Conservation (phyloP, 2,329 filamentous ascomycete species). For the Claviceps maximensis region DNA sequence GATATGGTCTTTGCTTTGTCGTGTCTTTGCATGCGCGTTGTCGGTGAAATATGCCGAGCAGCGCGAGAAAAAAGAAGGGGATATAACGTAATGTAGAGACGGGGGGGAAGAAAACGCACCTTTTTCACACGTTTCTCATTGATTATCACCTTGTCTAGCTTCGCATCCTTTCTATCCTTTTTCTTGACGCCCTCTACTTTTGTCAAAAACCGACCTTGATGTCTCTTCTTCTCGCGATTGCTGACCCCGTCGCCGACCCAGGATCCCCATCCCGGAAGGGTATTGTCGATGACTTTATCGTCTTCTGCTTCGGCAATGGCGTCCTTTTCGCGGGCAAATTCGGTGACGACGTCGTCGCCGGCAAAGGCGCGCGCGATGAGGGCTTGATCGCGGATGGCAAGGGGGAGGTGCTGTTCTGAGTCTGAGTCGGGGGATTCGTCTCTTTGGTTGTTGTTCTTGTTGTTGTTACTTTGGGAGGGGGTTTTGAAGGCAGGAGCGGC, state of each 20-base stretch:
- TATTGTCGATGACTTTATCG: constrained; percentile 68
- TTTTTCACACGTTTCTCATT: constrained; percentile 86
- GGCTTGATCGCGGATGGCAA: constrained; percentile 47
- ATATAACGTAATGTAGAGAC: not conserved
- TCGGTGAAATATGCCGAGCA: too few species aligned
- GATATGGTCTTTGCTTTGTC: too few species aligned
- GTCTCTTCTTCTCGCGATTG: constrained; percentile 51
- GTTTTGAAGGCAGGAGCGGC: too few species aligned
- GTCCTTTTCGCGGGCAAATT: constrained; percentile 72
- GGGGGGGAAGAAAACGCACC: constrained; percentile 32
- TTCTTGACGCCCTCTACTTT: constrained; percentile 62
- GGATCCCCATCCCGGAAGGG: constrained; percentile 86
- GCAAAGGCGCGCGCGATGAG: constrained; percentile 78
- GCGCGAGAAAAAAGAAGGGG: not conserved
- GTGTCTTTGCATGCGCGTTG: not conserved
- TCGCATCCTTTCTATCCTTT: constrained; percentile 67
- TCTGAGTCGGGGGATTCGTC: constrained; percentile 18
- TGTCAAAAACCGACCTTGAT: constrained; percentile 48
- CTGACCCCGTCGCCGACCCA: constrained; percentile 80
- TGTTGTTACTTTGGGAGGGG: constrained; percentile 7
- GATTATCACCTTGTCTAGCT: constrained; percentile 74
- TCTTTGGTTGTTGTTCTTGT: not conserved
- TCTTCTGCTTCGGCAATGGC: constrained; percentile 61
- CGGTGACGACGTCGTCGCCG: constrained; percentile 68
- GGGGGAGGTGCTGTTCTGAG: constrained; percentile 38